Base-by-base conservation (phyloP, 345 rosid genomes). In the Corchorus capsularis region DNA sequence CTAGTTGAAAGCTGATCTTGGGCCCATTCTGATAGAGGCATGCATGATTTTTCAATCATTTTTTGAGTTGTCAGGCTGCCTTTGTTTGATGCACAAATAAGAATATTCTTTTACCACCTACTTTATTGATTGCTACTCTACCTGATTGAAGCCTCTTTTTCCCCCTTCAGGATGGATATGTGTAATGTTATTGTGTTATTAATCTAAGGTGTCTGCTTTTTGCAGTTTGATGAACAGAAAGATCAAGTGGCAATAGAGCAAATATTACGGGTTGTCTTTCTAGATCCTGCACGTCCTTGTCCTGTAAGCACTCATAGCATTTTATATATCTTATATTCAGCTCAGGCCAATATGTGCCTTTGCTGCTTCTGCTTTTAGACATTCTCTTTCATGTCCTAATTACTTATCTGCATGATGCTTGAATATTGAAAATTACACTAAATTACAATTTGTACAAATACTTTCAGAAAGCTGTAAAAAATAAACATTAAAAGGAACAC, bases 171-270 rank as follows among this genome's bases (percentile, higher is more conserved):
- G 69, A 6, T 53, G 39, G 46, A 34, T 49, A 12, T 19, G 43
- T 63, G 5, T 19, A 37, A 63, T n/a, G 15, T 69, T 69, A 14
- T 3, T 13, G 8, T 67, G 55, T 49, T 47, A 49, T 27, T 68
- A 68, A 50, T 61, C 41, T 34, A 50, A 41, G 14, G 16, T 64
- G 15, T 13, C 41, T 75, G 5, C 22, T 20, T 80, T 54, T 15
- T 74, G 69, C 91, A 96, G 99, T 96, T 96, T 86, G 98, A 96
- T 49, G 99, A 96, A 80, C 97, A 86, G 81, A 96, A 88, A 81
- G 99, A 96, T 69, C 92, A 91, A 79, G 91, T 86, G 17, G 88
- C 90, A 6, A 83, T 84, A 57, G 98, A 96, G 82, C 91, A 91
- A 80, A 90, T 96, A 77, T 69, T 94, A 84, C 94, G 87, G 52